These are phyloP conservation scores for Rhizophagus clarus DNA, from an alignment of 192 early-diverging fungal species.

Conservation along the genomic window DNA sequence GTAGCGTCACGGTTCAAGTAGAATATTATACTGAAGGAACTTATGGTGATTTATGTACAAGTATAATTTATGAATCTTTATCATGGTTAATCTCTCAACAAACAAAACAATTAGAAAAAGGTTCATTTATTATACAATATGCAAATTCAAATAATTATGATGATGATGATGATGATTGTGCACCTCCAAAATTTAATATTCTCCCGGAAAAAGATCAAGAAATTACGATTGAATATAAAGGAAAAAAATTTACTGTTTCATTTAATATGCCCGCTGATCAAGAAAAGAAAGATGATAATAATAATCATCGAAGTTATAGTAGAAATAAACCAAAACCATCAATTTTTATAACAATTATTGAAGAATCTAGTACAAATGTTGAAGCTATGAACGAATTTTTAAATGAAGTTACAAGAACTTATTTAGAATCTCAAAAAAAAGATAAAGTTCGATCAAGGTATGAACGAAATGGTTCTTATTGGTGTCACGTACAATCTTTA, in stretches of 20 bases:
- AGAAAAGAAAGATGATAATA: not conserved
- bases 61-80: conserved; percentile 13
- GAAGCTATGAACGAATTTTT: conserved; percentile 19
- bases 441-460: conserved; percentile 1
- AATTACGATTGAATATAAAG: not conserved
- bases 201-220: conserved; percentile 6
- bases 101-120: conserved; percentile 18
- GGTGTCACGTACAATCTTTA: conserved; percentile 18
- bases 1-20: not conserved
- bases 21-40: conserved; percentile 1
- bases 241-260: conserved; percentile 10
- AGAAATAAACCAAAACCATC: conserved; percentile 14
- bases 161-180: not conserved
- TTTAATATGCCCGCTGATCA: conserved; percentile 14
- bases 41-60: conserved; percentile 2
- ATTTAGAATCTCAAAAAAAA: conserved; percentile 3
- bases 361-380: conserved; percentile 21
- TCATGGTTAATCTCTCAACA: conserved; percentile 28
- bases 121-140: conserved; percentile 18
- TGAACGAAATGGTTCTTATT: conserved; percentile 9
- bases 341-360: conserved; percentile 21
- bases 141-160: not conserved
- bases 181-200: conserved; percentile 9
- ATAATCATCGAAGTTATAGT: not conserved
- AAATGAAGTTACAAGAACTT: conserved; percentile 12